Base-by-base conservation (phyloP, 352 stramenopile species). In the Peronospora farinosa region DNA sequence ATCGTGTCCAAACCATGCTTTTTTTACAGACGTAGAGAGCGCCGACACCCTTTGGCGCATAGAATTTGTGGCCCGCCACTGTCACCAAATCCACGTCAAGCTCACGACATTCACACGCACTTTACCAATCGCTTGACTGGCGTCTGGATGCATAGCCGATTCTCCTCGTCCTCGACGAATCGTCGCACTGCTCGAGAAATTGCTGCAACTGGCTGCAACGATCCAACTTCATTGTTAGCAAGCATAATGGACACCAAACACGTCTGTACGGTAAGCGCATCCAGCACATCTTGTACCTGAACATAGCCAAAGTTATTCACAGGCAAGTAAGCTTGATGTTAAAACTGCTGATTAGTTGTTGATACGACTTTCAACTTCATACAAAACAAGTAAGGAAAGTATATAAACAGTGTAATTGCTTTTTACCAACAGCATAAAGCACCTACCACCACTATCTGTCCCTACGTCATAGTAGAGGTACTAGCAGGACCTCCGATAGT, bases 151-250 rank as follows among this genome's bases (percentile, higher is more conserved):
- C 54, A 98, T 36, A 62, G 31, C 2, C 57, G 57, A n/a, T 59
- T 42, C 19, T 68, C 46, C 19, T 67, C n/a, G 7, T 69, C 48
- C 7, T 57, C 48, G 11, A 63, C 66, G 39, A 63, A 65, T 38
- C 58, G 62, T 38, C 60, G 59, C 47, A 86, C 62, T 6, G 63
- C 64, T 21, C 59, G 46, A 5, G 79, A 73, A 39, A 98, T 95
- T 38, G 95, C 76, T 0, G 74, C 72, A 15, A 99, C 85, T 3
- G 95, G 95, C 67, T 99, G 92, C 19, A 99, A 65, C 21, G 93
- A 92, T 28, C 95, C 95, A 25, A 98, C 87, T 75, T 99, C 96
- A 64, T 99, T 99, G 64, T 99, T 98, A n/a, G 95, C 95, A 15
- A 97, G 80, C 95, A 99, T 98, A 40, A 99, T 58, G 1, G 95